Evolutionary conservation across 139 green algal species (phyloP).

Genomic region (Picochlorum costavermella): DNA sequence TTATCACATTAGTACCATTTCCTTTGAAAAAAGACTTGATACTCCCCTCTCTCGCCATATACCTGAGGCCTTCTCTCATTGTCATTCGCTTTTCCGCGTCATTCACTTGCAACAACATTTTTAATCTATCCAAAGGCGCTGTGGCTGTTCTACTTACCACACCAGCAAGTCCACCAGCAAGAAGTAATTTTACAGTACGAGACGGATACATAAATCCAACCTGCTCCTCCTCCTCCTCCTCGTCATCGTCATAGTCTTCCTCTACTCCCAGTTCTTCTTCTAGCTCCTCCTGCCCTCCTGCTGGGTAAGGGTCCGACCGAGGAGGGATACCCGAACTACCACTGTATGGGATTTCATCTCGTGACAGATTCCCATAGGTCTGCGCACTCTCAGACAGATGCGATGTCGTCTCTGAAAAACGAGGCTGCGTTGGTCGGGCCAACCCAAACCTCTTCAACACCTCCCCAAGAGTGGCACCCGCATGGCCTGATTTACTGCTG

Average conservation of each 20-base stretch:
- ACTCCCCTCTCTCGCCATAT: conserved; percentile 69
- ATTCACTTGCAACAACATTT: conserved; percentile 84
- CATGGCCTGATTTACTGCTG: too few relatives aligned
- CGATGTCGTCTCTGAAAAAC: too few relatives aligned
- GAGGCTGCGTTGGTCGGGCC: too few relatives aligned
- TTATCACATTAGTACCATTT: conserved; percentile 87
- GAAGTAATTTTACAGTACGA: conserved; percentile 36
- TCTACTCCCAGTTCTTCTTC: not conserved
- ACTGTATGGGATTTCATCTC: not conserved
- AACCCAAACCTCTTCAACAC: too few relatives aligned
- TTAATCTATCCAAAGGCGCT: conserved; percentile 84
- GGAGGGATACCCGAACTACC: too few relatives aligned
- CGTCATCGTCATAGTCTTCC: not conserved
- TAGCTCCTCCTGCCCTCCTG: not conserved
- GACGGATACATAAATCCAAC: conserved; percentile 24
- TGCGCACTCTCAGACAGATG: too few relatives aligned
- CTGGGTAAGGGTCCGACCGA: too few relatives aligned
- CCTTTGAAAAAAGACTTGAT: conserved; percentile 71
- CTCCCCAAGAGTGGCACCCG: too few relatives aligned
- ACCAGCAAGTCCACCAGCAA: conserved; percentile 67
- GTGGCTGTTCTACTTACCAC: conserved; percentile 79
- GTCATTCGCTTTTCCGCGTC: conserved; percentile 48
- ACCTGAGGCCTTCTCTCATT: conserved; percentile 46
- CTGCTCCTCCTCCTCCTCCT: conserved; percentile 16
- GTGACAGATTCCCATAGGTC: not conserved